Conservation (phyloP, 805 yeast species). For the Metschnikowia dekortorum region DNA sequence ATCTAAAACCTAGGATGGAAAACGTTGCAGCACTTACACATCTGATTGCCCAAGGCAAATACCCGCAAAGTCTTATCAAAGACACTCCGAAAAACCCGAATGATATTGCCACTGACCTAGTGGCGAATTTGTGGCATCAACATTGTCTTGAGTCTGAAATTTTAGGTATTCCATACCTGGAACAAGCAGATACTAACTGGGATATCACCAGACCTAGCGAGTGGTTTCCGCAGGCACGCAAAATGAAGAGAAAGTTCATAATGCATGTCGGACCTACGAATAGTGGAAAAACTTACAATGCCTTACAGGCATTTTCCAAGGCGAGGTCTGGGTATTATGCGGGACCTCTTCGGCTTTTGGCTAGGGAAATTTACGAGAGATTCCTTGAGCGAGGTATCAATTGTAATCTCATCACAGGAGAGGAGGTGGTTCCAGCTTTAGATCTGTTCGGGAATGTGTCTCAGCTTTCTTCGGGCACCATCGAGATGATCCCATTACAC, state of each 20-base stretch:
- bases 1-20: constrained; percentile 5
- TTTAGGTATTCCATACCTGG: neutral
- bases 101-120: neutral
- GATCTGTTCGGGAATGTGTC: constrained; percentile 74
- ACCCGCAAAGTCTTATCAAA: constrained; percentile 3
- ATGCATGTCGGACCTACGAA: constrained; percentile 98
- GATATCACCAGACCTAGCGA: constrained; percentile 32
- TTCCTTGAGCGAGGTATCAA: constrained; percentile 60
- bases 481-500: constrained; percentile 81
- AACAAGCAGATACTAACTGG: constrained; percentile 13
- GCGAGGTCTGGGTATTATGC: constrained; percentile 84
- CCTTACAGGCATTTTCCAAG: constrained; percentile 60
- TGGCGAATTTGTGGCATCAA: constrained; percentile 8
- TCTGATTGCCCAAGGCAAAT: constrained; percentile 6
- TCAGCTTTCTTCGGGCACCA: constrained; percentile 77
- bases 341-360: constrained; percentile 87
- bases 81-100: neutral
- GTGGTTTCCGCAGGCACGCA: constrained; percentile 85
- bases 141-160: constrained; percentile 5
- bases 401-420: constrained; percentile 94
- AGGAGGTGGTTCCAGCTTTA: constrained; percentile 70
- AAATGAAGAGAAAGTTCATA: constrained; percentile 70
- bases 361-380: constrained; percentile 85
- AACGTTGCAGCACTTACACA: constrained; percentile 5
- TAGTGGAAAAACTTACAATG: constrained; percentile 88